phyloP scores from a whole-genome alignment of 441 rosid genomes.

The Bruguiera hainesii region DNA sequence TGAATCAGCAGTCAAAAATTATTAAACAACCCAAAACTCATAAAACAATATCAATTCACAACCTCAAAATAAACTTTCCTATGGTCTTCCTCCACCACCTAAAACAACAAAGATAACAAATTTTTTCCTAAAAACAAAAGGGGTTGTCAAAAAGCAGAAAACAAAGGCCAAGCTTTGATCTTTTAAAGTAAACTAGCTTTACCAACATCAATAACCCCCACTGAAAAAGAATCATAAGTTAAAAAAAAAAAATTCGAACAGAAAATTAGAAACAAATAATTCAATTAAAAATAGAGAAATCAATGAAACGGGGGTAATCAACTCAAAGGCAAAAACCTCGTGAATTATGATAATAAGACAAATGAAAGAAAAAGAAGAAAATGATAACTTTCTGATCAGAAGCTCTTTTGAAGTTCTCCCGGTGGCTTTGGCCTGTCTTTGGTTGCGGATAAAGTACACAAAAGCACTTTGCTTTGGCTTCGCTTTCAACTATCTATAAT shows the following conservation, averaged over 20 bases:
- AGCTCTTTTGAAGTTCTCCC: slow-evolving; percentile 12
- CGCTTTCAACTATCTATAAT: slow-evolving; percentile 3
- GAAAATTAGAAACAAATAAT: background rate
- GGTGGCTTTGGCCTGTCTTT: slow-evolving; percentile 10
- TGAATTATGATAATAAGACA: slow-evolving; percentile 16
- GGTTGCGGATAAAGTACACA: slow-evolving; percentile 3
- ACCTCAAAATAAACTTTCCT: background rate
- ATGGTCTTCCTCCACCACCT: background rate
- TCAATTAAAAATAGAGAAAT: background rate
- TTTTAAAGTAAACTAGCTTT: no score
- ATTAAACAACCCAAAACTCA: background rate
- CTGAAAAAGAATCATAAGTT: background rate
- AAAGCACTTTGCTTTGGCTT: slow-evolving; percentile 4
- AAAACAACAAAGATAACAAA: slow-evolving; percentile 1
- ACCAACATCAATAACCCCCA: background rate
- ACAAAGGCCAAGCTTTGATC: no score
- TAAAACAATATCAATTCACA: background rate
- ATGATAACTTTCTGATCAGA: slow-evolving; percentile 15
- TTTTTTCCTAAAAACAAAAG: no score
- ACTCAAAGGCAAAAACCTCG: slow-evolving; percentile 23
- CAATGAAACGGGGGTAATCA: background rate
- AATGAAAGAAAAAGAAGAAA: background rate
- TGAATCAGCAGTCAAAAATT: background rate
- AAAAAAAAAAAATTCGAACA: background rate
- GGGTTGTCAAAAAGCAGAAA: no score